Percentiles rank a stretch among this genome's conserved stretches.
These are phyloP conservation scores for Pyronema domesticum DNA, from an alignment of 495 filamentous ascomycete species.

Conservation along the genomic window DNA sequence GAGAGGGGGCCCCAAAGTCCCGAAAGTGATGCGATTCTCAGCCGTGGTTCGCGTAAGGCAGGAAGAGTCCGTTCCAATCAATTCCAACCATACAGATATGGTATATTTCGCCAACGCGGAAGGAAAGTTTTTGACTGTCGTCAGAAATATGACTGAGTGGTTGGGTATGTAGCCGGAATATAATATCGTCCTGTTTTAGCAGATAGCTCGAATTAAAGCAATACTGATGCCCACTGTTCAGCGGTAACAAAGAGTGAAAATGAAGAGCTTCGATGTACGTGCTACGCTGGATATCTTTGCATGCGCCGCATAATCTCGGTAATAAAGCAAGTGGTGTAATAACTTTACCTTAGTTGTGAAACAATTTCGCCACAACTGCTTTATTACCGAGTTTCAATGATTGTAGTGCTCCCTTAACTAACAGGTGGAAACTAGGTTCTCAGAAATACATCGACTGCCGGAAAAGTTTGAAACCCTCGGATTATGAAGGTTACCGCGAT, in stretches of 20 bases:
- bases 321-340: too few relatives aligned
- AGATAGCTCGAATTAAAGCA: not conserved
- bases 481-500: constrained; percentile 1
- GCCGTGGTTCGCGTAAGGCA: constrained; percentile 1
- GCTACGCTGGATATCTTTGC: too few relatives aligned
- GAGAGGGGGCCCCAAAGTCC: constrained; percentile 1
- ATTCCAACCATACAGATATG: constrained; percentile 7
- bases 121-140: not conserved
- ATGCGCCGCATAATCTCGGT: too few relatives aligned
- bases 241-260: not conserved
- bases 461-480: not conserved
- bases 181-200: not conserved
- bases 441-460: not conserved
- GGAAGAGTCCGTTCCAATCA: constrained; percentile 2
- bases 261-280: too few relatives aligned
- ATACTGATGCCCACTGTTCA: not conserved
- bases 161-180: not conserved
- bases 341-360: not conserved
- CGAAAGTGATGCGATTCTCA: too few relatives aligned
- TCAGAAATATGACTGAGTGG: not conserved
- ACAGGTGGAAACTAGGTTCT: not conserved
- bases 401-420: not conserved
- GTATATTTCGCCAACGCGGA: constrained; percentile 5
- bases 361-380: not conserved
- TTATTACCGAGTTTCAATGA: not conserved